Percentiles rank a stretch among this genome's conserved stretches.
Conservation (phyloP, 2,329 filamentous ascomycete genomes). For the Curvularia hawaiiensis region DNA sequence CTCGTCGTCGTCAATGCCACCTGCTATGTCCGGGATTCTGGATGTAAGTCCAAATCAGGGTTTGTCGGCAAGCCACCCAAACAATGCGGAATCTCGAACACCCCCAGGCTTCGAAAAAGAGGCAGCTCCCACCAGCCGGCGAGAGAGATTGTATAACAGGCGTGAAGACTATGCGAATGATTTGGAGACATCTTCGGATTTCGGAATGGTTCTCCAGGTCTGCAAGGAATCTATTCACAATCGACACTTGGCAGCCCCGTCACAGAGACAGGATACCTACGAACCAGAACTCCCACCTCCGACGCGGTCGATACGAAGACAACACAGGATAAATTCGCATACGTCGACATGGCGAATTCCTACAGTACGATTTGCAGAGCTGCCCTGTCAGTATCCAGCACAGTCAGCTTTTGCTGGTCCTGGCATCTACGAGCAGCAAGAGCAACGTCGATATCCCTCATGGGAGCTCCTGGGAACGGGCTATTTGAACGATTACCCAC, state of each 20-base stretch:
- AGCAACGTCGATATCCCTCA: constrained; percentile 17
- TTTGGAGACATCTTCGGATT: constrained; percentile 28
- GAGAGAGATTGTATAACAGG: not conserved
- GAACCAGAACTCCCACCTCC: not conserved
- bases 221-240: constrained; percentile 31
- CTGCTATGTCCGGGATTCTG: constrained; percentile 8
- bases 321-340: not conserved
- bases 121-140: not conserved
- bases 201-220: constrained; percentile 31
- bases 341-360: constrained; percentile 12
- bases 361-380: constrained; percentile 22
- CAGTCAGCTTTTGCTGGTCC: constrained; percentile 22
- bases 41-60: constrained; percentile 1
- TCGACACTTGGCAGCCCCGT: constrained; percentile 5
- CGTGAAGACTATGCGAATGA: constrained; percentile 4
- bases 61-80: constrained; percentile 1
- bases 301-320: not conserved
- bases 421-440: constrained; percentile 38
- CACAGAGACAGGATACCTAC: constrained; percentile 3
- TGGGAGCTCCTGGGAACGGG: not conserved
- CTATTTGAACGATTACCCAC: not conserved
- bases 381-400: constrained; percentile 9
- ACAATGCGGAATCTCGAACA: not conserved
- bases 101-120: not conserved
- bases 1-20: constrained; percentile 28